Evolutionary conservation across 83 land plant genomes (phyloP).

Genomic region (Thuja plicata): DNA sequence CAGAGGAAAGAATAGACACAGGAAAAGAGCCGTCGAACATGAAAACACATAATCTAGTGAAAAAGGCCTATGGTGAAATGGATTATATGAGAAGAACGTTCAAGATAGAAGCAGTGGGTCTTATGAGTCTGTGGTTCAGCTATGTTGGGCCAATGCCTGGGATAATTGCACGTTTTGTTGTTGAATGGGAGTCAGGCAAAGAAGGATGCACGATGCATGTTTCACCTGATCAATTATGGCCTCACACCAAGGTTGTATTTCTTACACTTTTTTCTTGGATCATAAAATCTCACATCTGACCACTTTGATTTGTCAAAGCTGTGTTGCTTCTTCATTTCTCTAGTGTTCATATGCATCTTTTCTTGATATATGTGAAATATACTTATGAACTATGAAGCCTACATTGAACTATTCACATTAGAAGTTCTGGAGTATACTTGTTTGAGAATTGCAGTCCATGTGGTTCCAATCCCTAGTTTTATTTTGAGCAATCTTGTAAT

Average conservation of each 20-base stretch:
- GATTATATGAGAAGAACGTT: conserved; percentile 79
- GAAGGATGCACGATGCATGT: conserved; percentile 97
- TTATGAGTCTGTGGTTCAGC: conserved; percentile 96
- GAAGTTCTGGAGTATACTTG: not conserved
- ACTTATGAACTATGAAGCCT: not conserved
- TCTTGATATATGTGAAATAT: not conserved
- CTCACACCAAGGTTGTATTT: conserved; percentile 90
- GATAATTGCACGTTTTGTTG: conserved; percentile 89
- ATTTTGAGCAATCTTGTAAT: not conserved
- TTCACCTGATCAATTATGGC: conserved; percentile 99
- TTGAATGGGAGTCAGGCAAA: conserved; percentile 92
- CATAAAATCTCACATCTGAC: not conserved
- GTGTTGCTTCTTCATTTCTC: not conserved
- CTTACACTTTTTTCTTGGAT: not conserved
- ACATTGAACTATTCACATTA: not conserved
- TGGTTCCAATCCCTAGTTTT: not conserved
- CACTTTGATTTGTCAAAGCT: not conserved
- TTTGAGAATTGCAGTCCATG: not conserved
- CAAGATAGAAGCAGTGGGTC: conserved; percentile 94
- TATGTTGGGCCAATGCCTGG: conserved; percentile 80
- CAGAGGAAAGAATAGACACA: conserved; percentile 62
- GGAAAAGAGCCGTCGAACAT: conserved; percentile 23
- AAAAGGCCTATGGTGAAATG: conserved; percentile 36
- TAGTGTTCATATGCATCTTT: not conserved
- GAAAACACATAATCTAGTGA: conserved; percentile 20